A percentile compares a stretch with the other conserved stretches of the same genome.
Conservation (phyloP, 306 rosid species). For the Pterocarpus santalinus region DNA sequence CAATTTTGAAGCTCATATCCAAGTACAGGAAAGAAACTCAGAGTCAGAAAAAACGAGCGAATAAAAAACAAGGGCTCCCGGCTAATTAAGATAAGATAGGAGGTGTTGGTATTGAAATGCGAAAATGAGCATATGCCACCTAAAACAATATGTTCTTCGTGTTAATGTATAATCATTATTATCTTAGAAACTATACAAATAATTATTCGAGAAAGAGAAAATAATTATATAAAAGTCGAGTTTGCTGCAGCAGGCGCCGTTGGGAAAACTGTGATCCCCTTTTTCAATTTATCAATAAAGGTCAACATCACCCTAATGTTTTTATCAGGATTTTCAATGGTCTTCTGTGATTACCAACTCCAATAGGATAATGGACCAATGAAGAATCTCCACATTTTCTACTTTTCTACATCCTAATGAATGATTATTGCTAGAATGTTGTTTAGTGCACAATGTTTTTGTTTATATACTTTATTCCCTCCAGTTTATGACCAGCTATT, state of each 20-base stretch:
- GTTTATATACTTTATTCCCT: constrained; percentile 14
- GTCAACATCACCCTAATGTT: constrained; percentile 32
- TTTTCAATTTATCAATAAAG: constrained; percentile 31
- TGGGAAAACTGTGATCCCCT: constrained; percentile 17
- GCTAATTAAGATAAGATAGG: constrained; percentile 18
- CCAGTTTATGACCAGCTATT: constrained; percentile 13
- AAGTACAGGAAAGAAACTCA: background rate
- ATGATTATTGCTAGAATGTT: constrained; percentile 47
- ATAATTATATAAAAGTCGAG: constrained; percentile 9
- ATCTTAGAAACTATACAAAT: constrained; percentile 26
- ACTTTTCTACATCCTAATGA: constrained; percentile 30
- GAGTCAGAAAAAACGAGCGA: background rate
- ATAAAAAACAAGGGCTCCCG: background rate
- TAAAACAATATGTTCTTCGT: background rate
- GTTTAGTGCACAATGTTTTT: constrained; percentile 39
- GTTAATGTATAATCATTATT: constrained; percentile 15
- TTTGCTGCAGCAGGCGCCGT: constrained; percentile 25
- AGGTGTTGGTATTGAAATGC: constrained; percentile 37
- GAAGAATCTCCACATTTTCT: constrained; percentile 29
- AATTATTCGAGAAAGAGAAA: constrained; percentile 8
- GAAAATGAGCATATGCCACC: background rate
- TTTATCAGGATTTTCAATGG: constrained; percentile 21
- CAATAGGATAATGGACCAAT: constrained; percentile 15
- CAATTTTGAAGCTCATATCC: background rate
- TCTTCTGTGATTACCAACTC: constrained; percentile 15